Evolutionary conservation across 1,284 basidiomycete genomes (phyloP), one percentile per base, ranked within the genome.

Genomic region (Amylostereum areolatum): DNA sequence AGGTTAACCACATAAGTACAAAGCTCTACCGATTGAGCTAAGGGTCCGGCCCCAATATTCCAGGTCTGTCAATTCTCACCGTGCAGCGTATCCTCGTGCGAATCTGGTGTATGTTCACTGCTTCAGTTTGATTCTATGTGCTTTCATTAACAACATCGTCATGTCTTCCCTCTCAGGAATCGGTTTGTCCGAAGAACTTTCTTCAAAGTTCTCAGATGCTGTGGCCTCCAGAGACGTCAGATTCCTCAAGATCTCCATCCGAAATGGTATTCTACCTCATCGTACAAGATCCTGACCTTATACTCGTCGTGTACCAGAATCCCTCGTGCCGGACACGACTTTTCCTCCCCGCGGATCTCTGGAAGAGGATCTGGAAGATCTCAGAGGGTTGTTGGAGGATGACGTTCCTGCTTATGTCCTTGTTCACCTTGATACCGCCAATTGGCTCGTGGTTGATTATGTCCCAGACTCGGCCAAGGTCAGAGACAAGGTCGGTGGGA

Each of bases 401-500:
- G 66, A 77, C 50, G 62, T 68, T 2, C 87, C 88, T 29, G 81
- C 86, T n/a, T 90, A 89, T 63, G 63, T 92, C 34, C 78, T 92
- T 18, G 78, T 75, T 6, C 77, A 80, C 49, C 62, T 82, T 29
- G 85, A 88, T 57, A 74, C 81, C 1, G 67, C 75, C 0, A 61
- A 74, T 53, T 92, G 88, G 88, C 66, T 89, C 30, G 73, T 75
- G 2, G 77, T 91, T 51, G 81, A 71, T 59, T 91, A 89, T 59
- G 85, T 91, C 7, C 88, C 88, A 2, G 88, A 91, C 51, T 63
- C 72, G 28, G 86, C 88, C 30, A 82, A 77, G 66, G 76, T 90
- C 49, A 73, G 85, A 62, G 82, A 89, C 66, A 91, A 91, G 78
- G 89, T 83, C 29, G 42, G 3, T 25, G 46, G 44, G n/a, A 18